Percentiles rank a stretch among this genome's conserved stretches.
Conservation (phyloP, 768 basidiomycete species). For the Clitopilus hobsonii region DNA sequence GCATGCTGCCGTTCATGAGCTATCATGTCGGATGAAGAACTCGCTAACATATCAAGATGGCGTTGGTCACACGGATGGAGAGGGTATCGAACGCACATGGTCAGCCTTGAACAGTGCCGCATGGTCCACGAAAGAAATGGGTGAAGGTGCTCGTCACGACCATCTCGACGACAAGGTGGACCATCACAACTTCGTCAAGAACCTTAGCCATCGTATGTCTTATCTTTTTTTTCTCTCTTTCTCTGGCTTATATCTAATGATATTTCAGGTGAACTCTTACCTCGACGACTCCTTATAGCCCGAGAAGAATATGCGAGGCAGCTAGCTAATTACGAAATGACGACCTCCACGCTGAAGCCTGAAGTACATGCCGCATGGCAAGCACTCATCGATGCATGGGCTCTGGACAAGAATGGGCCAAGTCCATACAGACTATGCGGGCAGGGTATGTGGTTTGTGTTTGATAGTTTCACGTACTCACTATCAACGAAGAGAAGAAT, state of each 20-base stretch:
- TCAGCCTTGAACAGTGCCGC: slow-evolving; percentile 23
- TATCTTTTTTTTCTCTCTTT: not conserved
- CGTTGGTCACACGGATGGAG: slow-evolving; percentile 21
- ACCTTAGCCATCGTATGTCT: slow-evolving; percentile 15
- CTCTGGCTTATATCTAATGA: not conserved
- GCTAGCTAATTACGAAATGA: not conserved
- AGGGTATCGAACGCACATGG: slow-evolving; percentile 34
- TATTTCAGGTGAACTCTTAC: not conserved
- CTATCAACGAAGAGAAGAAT: not conserved
- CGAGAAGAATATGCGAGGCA: not conserved
- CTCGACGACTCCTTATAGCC: not conserved
- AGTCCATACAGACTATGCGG: not conserved
- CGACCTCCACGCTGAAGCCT: not conserved
- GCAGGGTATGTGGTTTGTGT: not conserved
- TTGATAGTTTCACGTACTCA: not conserved
- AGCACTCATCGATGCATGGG: not conserved
- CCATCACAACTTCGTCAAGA: slow-evolving; percentile 30
- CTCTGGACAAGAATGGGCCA: not conserved
- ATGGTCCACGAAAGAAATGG: slow-evolving; percentile 31
- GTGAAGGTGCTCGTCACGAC: slow-evolving; percentile 23
- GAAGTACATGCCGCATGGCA: not conserved
- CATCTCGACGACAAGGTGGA: slow-evolving; percentile 31
- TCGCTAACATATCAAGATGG: slow-evolving; percentile 24
- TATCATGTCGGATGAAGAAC: slow-evolving; percentile 21
- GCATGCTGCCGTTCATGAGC: slow-evolving; percentile 29